Percentiles rank a stretch among this genome's conserved stretches.
phyloP scores from a whole-genome alignment of 768 basidiomycete genomes.

The Mycena sanguinolenta region DNA sequence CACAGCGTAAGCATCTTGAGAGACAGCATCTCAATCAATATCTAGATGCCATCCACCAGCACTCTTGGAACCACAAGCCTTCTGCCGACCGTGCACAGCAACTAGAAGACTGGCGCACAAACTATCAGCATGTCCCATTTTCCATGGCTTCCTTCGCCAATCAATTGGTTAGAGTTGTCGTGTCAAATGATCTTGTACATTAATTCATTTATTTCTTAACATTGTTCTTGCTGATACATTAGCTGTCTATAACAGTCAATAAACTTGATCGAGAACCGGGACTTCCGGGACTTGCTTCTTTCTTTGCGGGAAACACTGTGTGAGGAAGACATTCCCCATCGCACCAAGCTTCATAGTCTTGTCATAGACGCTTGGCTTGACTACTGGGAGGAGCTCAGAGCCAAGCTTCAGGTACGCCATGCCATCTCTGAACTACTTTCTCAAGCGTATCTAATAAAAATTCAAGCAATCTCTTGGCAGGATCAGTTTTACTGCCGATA shows the following conservation, averaged over 20 bases:
- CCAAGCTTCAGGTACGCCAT: slow-evolving; percentile 42
- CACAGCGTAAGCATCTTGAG: slow-evolving; percentile 12
- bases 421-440: slow-evolving; percentile 9
- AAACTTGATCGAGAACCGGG: slow-evolving; percentile 42
- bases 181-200: slow-evolving; percentile 10
- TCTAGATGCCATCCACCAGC: slow-evolving; percentile 4
- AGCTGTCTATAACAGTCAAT: slow-evolving; percentile 37
- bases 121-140: background rate
- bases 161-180: slow-evolving; percentile 11
- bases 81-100: slow-evolving; percentile 5
- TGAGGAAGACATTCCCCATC: slow-evolving; percentile 42
- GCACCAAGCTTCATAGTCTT: slow-evolving; percentile 36
- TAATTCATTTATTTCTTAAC: slow-evolving; percentile 1
- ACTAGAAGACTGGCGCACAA: slow-evolving; percentile 9
- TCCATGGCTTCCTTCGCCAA: background rate
- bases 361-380: slow-evolving; percentile 40
- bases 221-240: slow-evolving; percentile 2
- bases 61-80: background rate
- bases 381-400: slow-evolving; percentile 40
- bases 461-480: slow-evolving; percentile 5
- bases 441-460: background rate
- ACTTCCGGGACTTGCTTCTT: slow-evolving; percentile 43
- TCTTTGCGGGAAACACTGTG: slow-evolving; percentile 38
- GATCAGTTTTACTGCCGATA: slow-evolving; percentile 14
- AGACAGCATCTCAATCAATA: background rate